These are phyloP conservation scores for Adansonia madagascariensis DNA, from an alignment of 441 rosid species.

Conservation along the genomic window DNA sequence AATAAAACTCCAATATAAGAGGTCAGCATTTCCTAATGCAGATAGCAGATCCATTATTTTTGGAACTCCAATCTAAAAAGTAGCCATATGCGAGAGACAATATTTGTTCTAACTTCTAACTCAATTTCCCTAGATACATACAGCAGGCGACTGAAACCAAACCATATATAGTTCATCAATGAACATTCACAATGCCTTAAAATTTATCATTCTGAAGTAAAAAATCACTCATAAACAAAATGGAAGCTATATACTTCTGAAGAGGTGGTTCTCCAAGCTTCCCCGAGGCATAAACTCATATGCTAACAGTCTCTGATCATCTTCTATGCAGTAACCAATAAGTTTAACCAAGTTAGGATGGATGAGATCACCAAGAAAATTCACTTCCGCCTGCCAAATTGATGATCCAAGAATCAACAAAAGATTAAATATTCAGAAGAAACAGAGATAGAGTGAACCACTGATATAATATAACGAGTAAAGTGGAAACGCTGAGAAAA, in stretches of 20 bases:
- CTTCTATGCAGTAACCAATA: conserved; percentile 96
- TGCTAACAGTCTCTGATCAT: conserved; percentile 88
- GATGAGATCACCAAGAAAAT: conserved; percentile 83
- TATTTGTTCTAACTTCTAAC: background rate
- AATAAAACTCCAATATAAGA: background rate
- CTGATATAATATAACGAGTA: background rate
- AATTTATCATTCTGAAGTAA: background rate
- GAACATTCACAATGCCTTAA: conserved; percentile 8
- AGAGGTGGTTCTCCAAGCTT: conserved; percentile 96
- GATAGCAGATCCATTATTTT: conserved; percentile 8
- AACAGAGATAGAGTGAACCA: background rate
- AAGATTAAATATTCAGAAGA: conserved; percentile 20
- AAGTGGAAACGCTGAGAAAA: conserved; percentile 14
- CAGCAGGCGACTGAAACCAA: background rate
- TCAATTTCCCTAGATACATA: background rate
- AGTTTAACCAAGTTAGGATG: conserved; percentile 93
- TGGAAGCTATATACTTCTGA: conserved; percentile 63
- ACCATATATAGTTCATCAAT: background rate
- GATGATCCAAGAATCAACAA: conserved; percentile 29
- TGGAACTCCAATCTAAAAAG: conserved; percentile 18
- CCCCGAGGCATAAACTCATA: conserved; percentile 98
- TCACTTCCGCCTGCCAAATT: conserved; percentile 88
- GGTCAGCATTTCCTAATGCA: conserved; percentile 7
- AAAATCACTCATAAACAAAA: conserved; percentile 21
- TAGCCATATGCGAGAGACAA: background rate